Conservation (phyloP, 2,329 filamentous ascomycete species). For the Elsinoe ampelina region DNA sequence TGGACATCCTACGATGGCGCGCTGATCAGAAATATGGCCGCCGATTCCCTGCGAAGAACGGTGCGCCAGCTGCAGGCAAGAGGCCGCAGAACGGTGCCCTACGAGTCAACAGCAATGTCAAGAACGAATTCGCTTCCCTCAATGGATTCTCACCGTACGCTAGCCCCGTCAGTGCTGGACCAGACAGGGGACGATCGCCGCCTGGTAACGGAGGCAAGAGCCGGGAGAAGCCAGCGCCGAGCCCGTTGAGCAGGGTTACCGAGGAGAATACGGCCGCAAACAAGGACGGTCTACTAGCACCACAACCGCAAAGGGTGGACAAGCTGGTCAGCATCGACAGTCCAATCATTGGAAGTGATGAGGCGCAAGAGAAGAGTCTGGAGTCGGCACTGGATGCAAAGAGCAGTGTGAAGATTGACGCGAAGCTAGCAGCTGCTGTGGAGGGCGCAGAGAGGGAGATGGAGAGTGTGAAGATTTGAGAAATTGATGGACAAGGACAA, state of each 20-base stretch:
- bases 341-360: slow-evolving; percentile 15
- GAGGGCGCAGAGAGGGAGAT: not conserved
- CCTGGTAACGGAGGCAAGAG: not conserved
- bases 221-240: slow-evolving; percentile 25
- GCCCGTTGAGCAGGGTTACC: slow-evolving; percentile 63
- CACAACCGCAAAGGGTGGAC: not conserved
- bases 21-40: slow-evolving; percentile 88
- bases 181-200: slow-evolving; percentile 1
- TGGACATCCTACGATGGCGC: slow-evolving; percentile 91
- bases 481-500: not conserved
- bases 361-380: not conserved
- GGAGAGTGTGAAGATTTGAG: not conserved
- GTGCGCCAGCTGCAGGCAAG: slow-evolving; percentile 33
- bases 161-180: slow-evolving; percentile 48
- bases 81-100: slow-evolving; percentile 29
- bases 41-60: slow-evolving; percentile 26
- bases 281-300: not conserved
- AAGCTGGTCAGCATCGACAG: slow-evolving; percentile 12
- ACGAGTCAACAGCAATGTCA: slow-evolving; percentile 45
- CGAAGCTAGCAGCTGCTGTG: not conserved
- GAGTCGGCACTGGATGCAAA: not conserved
- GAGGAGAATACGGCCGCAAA: slow-evolving; percentile 46
- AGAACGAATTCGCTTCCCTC: slow-evolving; percentile 37
- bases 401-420: not conserved
- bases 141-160: slow-evolving; percentile 52